Evolutionary conservation across 2,329 filamentous ascomycete species (phyloP).

Genomic region (Sordariomycetes sp.): DNA sequence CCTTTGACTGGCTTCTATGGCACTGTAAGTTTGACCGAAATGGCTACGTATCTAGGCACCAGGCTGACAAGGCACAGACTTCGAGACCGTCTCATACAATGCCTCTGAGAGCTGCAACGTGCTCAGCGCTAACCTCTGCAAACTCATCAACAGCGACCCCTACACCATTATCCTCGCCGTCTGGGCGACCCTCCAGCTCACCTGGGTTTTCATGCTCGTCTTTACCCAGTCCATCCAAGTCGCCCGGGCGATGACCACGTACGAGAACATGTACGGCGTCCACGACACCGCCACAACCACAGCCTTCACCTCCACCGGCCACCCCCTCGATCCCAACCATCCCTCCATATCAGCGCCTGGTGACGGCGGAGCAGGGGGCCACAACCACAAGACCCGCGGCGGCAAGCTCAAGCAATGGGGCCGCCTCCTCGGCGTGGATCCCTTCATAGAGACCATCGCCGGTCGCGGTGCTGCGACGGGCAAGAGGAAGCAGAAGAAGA

Average conservation of each 20-base stretch:
- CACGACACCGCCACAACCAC: conserved; percentile 54
- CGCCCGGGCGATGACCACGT: conserved; percentile 87
- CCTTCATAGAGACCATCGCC: conserved; percentile 86
- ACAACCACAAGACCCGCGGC: conserved; percentile 45
- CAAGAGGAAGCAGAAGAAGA: conserved; percentile 50
- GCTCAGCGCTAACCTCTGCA: conserved; percentile 66
- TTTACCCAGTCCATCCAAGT: conserved; percentile 92
- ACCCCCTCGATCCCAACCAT: conserved; percentile 59
- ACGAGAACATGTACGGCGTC: conserved; percentile 87
- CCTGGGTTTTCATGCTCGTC: conserved; percentile 96
- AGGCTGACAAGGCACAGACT: conserved; percentile 37
- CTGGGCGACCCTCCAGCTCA: conserved; percentile 77
- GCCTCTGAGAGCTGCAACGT: conserved; percentile 58
- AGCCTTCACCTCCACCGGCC: conserved; percentile 70
- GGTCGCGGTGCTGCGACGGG: conserved; percentile 63
- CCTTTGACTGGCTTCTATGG: conserved; percentile 64
- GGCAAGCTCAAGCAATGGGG: conserved; percentile 74
- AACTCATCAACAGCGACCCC: conserved; percentile 67
- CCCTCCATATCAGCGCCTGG: conserved; percentile 50
- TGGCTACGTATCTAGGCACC: too few relatives aligned
- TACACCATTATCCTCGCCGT: conserved; percentile 72
- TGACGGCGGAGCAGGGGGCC: conserved; percentile 30
- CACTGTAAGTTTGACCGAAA: conserved; percentile 45
- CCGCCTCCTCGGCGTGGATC: conserved; percentile 79
- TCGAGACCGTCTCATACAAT: conserved; percentile 46